phyloP scores from a whole-genome alignment of 2,329 filamentous ascomycete genomes.

The Cladosporium sp. region DNA sequence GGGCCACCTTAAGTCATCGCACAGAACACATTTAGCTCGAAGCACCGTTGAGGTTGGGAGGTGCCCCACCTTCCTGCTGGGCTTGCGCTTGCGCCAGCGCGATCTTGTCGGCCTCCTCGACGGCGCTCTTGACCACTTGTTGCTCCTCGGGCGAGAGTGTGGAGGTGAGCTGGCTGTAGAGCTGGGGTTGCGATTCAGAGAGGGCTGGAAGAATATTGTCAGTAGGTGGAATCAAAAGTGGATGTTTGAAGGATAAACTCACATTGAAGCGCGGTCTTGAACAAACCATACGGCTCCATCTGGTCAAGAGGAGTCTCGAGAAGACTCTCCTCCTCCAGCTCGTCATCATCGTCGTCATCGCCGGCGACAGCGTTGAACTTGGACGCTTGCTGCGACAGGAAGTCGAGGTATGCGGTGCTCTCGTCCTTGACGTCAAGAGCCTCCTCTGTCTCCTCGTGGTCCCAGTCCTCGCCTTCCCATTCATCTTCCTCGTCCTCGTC shows the following conservation, averaged over 20 bases:
- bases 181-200: slow-evolving; percentile 84
- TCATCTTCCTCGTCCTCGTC: slow-evolving; percentile 71
- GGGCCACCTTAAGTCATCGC: background rate
- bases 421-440: slow-evolving; percentile 73
- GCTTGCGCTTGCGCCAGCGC: slow-evolving; percentile 21
- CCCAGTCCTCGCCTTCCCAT: slow-evolving; percentile 74
- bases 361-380: slow-evolving; percentile 49
- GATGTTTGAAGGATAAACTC: slow-evolving; percentile 40
- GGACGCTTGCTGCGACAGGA: slow-evolving; percentile 74
- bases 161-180: slow-evolving; percentile 76
- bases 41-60: slow-evolving; percentile 10
- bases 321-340: slow-evolving; percentile 87
- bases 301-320: slow-evolving; percentile 94
- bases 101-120: slow-evolving; percentile 64
- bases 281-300: slow-evolving; percentile 88
- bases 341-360: slow-evolving; percentile 70
- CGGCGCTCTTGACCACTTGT: slow-evolving; percentile 70
- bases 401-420: slow-evolving; percentile 90
- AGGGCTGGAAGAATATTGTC: slow-evolving; percentile 55
- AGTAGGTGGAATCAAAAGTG: slow-evolving; percentile 18
- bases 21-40: slow-evolving; percentile 2
- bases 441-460: slow-evolving; percentile 61
- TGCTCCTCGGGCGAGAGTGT: slow-evolving; percentile 79
- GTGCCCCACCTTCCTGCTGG: slow-evolving; percentile 9
- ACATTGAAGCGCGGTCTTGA: slow-evolving; percentile 80